Evolutionary conservation across 2,329 filamentous ascomycete genomes (phyloP).

Genomic region (Ophiostoma novo-ulmi): DNA sequence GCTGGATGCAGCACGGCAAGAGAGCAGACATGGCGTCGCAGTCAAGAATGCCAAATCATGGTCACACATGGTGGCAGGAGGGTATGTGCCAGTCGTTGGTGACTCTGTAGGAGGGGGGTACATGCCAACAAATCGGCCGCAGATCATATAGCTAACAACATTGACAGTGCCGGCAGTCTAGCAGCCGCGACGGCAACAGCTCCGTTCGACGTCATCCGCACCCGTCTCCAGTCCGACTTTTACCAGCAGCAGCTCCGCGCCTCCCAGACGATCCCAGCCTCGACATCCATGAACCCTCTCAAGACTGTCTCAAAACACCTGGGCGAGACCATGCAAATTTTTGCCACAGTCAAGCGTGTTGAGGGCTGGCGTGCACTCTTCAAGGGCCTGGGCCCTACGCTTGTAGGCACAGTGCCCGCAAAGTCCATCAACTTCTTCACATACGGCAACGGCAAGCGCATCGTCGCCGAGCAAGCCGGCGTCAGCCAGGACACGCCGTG

Average conservation of each 20-base stretch:
- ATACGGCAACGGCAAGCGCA: conserved; percentile 84
- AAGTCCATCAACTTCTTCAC: conserved; percentile 90
- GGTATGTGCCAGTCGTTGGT: conserved; percentile 48
- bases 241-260: conserved; percentile 79
- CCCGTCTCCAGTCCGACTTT: conserved; percentile 86
- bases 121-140: too few species aligned
- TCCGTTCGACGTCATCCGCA: conserved; percentile 90
- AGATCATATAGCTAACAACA: background rate
- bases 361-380: conserved; percentile 87
- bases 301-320: conserved; percentile 69
- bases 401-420: conserved; percentile 83
- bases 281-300: conserved; percentile 48
- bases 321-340: conserved; percentile 77
- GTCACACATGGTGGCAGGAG: conserved; percentile 88
- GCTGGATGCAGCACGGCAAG: background rate
- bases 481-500: conserved; percentile 60
- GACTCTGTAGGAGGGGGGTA: background rate
- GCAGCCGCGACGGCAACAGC: conserved; percentile 88
- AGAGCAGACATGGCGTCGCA: conserved; percentile 32
- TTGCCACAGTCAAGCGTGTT: conserved; percentile 69
- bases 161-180: conserved; percentile 73
- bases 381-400: conserved; percentile 86
- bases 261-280: conserved; percentile 49
- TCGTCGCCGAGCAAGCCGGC: conserved; percentile 72
- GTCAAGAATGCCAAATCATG: conserved; percentile 62